phyloP scores from a whole-genome alignment of 441 rosid species.

The Codiaeum variegatum region DNA sequence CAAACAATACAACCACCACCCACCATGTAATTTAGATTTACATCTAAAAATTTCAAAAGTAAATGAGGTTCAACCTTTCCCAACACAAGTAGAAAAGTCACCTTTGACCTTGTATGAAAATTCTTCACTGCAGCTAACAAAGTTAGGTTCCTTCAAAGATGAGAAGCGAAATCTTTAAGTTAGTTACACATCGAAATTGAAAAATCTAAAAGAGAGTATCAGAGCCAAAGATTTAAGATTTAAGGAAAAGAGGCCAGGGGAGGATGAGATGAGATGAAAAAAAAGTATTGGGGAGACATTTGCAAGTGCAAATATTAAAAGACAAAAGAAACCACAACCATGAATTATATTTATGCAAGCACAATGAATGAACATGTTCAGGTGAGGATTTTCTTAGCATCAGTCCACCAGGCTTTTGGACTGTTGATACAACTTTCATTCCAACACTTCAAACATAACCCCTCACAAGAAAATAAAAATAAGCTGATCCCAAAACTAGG shows the following conservation, averaged over 20 bases:
- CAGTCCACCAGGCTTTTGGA: conserved; percentile 69
- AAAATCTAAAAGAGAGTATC: neutral
- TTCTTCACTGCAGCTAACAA: conserved; percentile 25
- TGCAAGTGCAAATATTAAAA: neutral
- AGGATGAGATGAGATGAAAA: neutral
- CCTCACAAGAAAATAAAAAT: conserved; percentile 32
- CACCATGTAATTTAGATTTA: neutral
- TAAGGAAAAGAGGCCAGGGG: neutral
- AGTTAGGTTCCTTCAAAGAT: conserved; percentile 24
- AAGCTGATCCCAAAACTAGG: conserved; percentile 40
- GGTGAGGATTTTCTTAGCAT: conserved; percentile 40
- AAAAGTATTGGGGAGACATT: neutral
- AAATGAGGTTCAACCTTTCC: neutral
- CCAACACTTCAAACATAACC: conserved; percentile 52
- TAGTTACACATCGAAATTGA: neutral
- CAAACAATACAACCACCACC: neutral
- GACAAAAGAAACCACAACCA: conserved; percentile 31
- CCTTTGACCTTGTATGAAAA: conserved; percentile 21
- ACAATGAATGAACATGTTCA: conserved; percentile 62
- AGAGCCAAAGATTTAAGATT: neutral
- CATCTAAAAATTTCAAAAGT: neutral
- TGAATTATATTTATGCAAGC: conserved; percentile 51
- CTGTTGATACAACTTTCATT: conserved; percentile 47
- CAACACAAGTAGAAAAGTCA: neutral
- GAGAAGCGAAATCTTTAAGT: conserved; percentile 4